Base-by-base conservation (phyloP, 1,284 basidiomycete genomes). In the Malassezia cuniculi region DNA sequence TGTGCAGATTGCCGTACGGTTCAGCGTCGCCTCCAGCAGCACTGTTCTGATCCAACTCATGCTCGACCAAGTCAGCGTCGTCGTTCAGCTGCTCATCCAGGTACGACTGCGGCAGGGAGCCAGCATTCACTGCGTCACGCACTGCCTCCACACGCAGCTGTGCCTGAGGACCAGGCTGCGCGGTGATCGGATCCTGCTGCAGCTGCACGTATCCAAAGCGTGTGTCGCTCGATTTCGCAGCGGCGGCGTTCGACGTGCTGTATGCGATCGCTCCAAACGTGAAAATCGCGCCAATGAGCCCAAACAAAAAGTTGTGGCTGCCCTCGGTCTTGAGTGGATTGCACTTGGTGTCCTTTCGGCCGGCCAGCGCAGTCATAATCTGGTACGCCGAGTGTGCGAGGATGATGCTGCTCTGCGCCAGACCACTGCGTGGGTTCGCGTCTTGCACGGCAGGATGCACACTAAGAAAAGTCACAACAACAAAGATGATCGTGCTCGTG, bases 251-350 rank as follows among this genome's bases (percentile, higher is more conserved):
- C 16, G 81, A 85, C 0, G 90, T 97, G 16, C 87, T 93, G 68
- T 95, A 97, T 8, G 93, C 90, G 54, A 97, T 94, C 3, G 93
- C 89, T 31, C 95, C 70, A 75, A 99, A 95, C 1, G 90, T 99
- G 70, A 99, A 94, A 11, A 87, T 69, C 4, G 85, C 93, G 29
- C 90, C 93, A 29, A 95, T 73, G 18, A 95, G 74, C n/a, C n/a
- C n/a, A n/a, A n/a, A n/a, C n/a, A n/a, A n/a, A n/a, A n/a, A n/a
- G n/a, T n/a, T n/a, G n/a, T n/a, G n/a, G 22, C 90, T 79, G 1
- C 85, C 83, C 3, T 85, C 87, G 16, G 80, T 87, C 49, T 81
- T 78, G 14, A 95, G 74, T 0, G 93, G 90, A 68, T 97, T 97
- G 73, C 90, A 97, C 30, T 77, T 74, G 27, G 63, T 64, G 41